Conservation (phyloP, 1,139 yeast species). For the Pneumocystis sp. region DNA sequence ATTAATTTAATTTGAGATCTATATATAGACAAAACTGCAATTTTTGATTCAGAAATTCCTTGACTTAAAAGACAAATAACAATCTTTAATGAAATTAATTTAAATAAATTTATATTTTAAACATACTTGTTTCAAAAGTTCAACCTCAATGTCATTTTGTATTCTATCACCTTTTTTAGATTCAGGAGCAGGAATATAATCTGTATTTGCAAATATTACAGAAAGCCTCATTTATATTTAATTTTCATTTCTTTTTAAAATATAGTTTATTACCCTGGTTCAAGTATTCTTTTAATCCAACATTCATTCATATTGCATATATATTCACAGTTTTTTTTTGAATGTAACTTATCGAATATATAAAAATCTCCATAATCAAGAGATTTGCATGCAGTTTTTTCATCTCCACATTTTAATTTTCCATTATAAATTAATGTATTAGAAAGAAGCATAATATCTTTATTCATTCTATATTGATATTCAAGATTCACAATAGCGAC, state of each 20-base stretch:
- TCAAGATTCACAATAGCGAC: constrained; percentile 56
- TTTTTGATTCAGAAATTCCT: constrained; percentile 45
- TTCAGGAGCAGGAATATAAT: constrained; percentile 47
- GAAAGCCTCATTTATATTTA: constrained; percentile 20
- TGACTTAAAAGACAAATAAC: constrained; percentile 43
- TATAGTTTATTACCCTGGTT: constrained; percentile 6
- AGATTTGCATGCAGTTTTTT: constrained; percentile 42
- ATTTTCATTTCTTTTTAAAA: not conserved
- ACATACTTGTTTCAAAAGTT: constrained; percentile 35
- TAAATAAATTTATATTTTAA: not conserved
- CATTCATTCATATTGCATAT: constrained; percentile 2
- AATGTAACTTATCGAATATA: not conserved
- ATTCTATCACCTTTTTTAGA: constrained; percentile 45
- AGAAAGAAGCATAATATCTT: constrained; percentile 70
- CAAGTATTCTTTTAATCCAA: constrained; percentile 13
- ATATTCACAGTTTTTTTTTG: not conserved
- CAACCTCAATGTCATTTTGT: constrained; percentile 60
- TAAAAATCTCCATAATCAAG: constrained; percentile 20
- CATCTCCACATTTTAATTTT: constrained; percentile 59
- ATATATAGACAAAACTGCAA: constrained; percentile 84
- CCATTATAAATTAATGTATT: constrained; percentile 67
- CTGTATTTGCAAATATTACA: constrained; percentile 72
- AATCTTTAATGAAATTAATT: constrained; percentile 20
- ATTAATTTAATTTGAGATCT: constrained; percentile 50
- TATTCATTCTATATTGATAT: constrained; percentile 83